phyloP scores from a whole-genome alignment of 352 stramenopile genomes.

The Globisporangium nodosum region DNA sequence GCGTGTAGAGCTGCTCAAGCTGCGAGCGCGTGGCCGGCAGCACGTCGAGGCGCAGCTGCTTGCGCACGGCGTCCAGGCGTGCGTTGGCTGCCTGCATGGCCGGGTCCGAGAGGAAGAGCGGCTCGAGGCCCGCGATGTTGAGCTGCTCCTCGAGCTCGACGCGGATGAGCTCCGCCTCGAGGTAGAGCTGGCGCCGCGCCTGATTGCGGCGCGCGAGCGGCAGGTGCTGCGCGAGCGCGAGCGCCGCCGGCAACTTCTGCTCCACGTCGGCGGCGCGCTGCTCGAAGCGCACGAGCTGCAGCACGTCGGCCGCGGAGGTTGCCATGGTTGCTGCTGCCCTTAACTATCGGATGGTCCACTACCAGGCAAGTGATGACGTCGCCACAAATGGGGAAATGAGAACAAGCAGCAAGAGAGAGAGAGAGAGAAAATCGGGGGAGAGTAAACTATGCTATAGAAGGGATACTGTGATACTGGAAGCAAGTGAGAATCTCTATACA shows the following conservation, averaged over 20 bases:
- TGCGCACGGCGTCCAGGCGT: slow-evolving; percentile 56
- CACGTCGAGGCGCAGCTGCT: slow-evolving; percentile 60
- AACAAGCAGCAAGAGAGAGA: too few species aligned
- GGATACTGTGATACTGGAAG: too few species aligned
- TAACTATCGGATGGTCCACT: too few species aligned
- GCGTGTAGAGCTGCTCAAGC: slow-evolving; percentile 59
- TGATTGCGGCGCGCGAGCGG: slow-evolving; percentile 77
- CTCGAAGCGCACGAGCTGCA: slow-evolving; percentile 47
- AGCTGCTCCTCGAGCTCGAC: slow-evolving; percentile 77
- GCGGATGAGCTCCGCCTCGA: slow-evolving; percentile 65
- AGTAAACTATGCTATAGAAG: too few species aligned
- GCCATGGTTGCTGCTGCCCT: slow-evolving; percentile 1
- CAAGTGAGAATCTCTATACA: background rate
- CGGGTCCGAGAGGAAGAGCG: slow-evolving; percentile 37
- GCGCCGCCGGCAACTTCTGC: slow-evolving; percentile 33
- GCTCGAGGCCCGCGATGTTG: slow-evolving; percentile 59
- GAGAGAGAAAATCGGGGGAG: too few species aligned
- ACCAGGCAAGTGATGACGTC: too few species aligned
- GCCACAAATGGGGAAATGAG: too few species aligned
- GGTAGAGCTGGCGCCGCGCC: slow-evolving; percentile 56
- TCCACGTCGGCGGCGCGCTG: slow-evolving; percentile 51
- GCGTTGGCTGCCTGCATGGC: slow-evolving; percentile 46
- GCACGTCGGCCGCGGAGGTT: slow-evolving; percentile 44
- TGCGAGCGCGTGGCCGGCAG: slow-evolving; percentile 30
- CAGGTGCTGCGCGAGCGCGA: slow-evolving; percentile 27